A percentile compares a stretch with the other conserved stretches of the same genome.
These are phyloP conservation scores for Balansia obtecta DNA, from an alignment of 2,329 filamentous ascomycete species.

Conservation along the genomic window DNA sequence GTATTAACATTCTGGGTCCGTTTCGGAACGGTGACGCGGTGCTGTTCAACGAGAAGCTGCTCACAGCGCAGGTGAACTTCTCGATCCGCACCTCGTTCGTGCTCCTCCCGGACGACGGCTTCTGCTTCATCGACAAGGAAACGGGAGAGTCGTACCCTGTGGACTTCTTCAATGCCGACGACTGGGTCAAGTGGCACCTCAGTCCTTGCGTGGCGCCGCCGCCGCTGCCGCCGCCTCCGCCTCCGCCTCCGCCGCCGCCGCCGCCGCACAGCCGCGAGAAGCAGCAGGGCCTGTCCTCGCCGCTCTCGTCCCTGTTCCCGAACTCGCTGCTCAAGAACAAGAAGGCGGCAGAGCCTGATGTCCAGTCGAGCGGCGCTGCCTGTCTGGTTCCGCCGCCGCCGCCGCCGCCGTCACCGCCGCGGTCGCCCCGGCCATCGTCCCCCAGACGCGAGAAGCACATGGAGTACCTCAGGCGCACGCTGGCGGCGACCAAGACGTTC, in stretches of 20 bases:
- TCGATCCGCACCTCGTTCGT: conserved; percentile 77
- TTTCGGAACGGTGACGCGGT: conserved; percentile 88
- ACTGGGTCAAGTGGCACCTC: conserved; percentile 67
- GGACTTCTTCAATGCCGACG: conserved; percentile 69
- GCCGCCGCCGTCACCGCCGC: conserved; percentile 12
- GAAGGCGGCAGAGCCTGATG: not conserved
- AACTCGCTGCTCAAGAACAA: conserved; percentile 22
- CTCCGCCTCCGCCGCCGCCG: conserved; percentile 51
- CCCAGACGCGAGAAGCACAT: conserved; percentile 22
- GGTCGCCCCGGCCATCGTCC: conserved; percentile 8
- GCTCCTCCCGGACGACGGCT: conserved; percentile 74
- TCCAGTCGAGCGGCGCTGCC: no score
- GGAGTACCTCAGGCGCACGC: conserved; percentile 62
- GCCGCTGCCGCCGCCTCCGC: conserved; percentile 53
- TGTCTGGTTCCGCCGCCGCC: no score
- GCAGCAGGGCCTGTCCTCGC: conserved; percentile 20
- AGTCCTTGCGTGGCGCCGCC: conserved; percentile 65
- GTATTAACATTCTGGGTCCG: conserved; percentile 84
- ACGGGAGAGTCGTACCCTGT: conserved; percentile 71
- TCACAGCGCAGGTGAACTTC: conserved; percentile 90
- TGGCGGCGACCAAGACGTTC: conserved; percentile 61
- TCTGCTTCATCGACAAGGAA: conserved; percentile 73
- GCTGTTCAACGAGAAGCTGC: conserved; percentile 72
- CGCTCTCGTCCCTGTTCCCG: conserved; percentile 36
- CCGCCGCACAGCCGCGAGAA: conserved; percentile 37